phyloP scores from a whole-genome alignment of 768 basidiomycete species.

The Tricholoma sp. region DNA sequence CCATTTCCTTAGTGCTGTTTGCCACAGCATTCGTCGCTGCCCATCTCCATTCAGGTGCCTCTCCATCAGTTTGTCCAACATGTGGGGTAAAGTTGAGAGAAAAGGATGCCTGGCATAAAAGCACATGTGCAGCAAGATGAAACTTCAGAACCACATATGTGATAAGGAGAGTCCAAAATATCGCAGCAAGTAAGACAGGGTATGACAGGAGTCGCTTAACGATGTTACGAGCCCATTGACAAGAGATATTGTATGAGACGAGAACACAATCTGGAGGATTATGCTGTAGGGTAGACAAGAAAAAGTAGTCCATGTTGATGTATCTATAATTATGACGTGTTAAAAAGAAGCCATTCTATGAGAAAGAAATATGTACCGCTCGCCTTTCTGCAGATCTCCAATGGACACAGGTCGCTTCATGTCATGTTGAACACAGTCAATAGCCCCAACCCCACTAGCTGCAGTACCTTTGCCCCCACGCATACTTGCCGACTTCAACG shows the following conservation, averaged over 20 bases:
- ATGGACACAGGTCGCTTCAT: constrained; percentile 3
- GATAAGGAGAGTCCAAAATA: background rate
- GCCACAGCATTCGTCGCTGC: background rate
- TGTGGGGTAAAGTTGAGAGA: constrained; percentile 17
- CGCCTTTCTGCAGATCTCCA: constrained; percentile 3
- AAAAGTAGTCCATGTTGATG: too few relatives aligned
- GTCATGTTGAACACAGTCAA: constrained; percentile 7
- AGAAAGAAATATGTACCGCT: background rate
- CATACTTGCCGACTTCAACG: constrained; percentile 6
- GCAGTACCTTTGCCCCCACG: constrained; percentile 2
- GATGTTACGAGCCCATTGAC: too few relatives aligned
- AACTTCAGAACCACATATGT: constrained; percentile 23
- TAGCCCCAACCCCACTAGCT: constrained; percentile 14
- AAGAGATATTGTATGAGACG: background rate
- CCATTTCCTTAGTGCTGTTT: too few relatives aligned
- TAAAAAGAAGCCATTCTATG: background rate
- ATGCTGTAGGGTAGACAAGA: constrained; percentile 9
- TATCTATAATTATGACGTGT: too few relatives aligned
- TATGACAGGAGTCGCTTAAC: constrained; percentile 6
- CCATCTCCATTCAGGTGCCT: constrained; percentile 18
- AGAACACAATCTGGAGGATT: background rate
- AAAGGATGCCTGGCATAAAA: constrained; percentile 15
- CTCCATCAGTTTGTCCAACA: constrained; percentile 9
- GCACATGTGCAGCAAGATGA: too few relatives aligned
- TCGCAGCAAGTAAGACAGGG: background rate